Percentiles rank a stretch among this genome's conserved stretches.
Conservation (phyloP, 805 yeast species). For the Yamadazyma tumulicola region DNA sequence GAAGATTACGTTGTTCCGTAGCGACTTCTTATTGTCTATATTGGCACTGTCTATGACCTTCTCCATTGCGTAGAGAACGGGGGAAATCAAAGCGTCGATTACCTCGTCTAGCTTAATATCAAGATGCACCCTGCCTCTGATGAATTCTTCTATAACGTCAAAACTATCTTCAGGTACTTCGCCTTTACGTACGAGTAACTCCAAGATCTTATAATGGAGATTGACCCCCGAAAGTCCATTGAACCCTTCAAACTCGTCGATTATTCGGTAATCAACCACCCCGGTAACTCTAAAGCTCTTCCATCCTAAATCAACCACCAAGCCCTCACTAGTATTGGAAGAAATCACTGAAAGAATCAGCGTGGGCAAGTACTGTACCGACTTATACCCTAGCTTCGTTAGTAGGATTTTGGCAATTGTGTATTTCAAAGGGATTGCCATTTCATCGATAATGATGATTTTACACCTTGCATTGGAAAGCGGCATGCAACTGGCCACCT, state of each 20-base stretch:
- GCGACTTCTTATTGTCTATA: slow-evolving; percentile 18
- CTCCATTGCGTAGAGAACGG: slow-evolving; percentile 5
- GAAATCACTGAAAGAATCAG: slow-evolving; percentile 20
- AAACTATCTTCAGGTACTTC: slow-evolving; percentile 8
- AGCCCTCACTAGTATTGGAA: slow-evolving; percentile 18
- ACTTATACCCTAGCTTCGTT: slow-evolving; percentile 19
- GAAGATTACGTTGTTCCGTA: slow-evolving; percentile 19
- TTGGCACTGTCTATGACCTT: slow-evolving; percentile 1
- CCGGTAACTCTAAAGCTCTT: slow-evolving; percentile 14
- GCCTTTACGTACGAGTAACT: slow-evolving; percentile 1
- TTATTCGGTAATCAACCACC: slow-evolving; percentile 23
- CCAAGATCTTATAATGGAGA: slow-evolving; percentile 10
- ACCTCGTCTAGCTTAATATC: slow-evolving; percentile 1
- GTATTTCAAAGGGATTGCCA: slow-evolving; percentile 9
- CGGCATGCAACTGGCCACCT: slow-evolving; percentile 13
- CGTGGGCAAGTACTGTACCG: slow-evolving; percentile 20
- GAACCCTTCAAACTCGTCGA: slow-evolving; percentile 7
- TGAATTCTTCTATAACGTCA: slow-evolving; percentile 3
- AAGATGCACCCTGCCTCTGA: slow-evolving; percentile 1
- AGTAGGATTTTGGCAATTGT: slow-evolving; percentile 19
- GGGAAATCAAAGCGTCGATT: slow-evolving; percentile 4
- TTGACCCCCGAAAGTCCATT: slow-evolving; percentile 10
- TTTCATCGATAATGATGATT: slow-evolving; percentile 17
- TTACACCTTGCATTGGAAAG: slow-evolving; percentile 19
- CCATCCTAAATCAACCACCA: slow-evolving; percentile 32